phyloP scores from a whole-genome alignment of 2,329 filamentous ascomycete genomes.

The Curvularia verruculosa region DNA sequence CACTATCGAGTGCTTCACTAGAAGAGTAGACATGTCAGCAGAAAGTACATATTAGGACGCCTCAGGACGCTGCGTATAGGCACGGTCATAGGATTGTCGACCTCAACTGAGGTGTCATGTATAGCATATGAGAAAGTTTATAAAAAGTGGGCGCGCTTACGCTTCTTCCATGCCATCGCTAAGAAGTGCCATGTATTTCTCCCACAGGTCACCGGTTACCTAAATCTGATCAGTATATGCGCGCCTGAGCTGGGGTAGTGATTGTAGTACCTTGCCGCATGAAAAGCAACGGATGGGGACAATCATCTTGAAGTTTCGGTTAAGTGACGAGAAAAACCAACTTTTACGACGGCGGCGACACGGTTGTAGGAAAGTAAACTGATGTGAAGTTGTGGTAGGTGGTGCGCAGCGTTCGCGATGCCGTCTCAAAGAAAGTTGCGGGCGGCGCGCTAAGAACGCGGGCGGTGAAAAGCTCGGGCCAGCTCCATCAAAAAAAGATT shows the following conservation, averaged over 20 bases:
- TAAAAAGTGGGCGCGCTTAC: slow-evolving; percentile 27
- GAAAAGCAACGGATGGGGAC: slow-evolving; percentile 99
- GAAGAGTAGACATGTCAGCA: not conserved
- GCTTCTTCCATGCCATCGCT: slow-evolving; percentile 62
- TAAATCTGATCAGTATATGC: slow-evolving; percentile 52
- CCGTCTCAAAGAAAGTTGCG: slow-evolving; percentile 44
- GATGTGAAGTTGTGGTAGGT: slow-evolving; percentile 14
- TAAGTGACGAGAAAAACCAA: not conserved
- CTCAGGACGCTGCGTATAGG: not conserved
- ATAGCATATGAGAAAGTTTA: not conserved
- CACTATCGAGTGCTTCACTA: slow-evolving; percentile 94
- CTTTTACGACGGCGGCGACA: slow-evolving; percentile 3
- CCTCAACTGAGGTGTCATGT: not conserved
- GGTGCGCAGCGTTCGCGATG: slow-evolving; percentile 25
- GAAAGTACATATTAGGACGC: not conserved
- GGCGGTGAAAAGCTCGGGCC: slow-evolving; percentile 45
- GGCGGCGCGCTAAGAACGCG: slow-evolving; percentile 31
- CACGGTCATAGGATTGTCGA: not conserved
- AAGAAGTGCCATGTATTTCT: slow-evolving; percentile 88
- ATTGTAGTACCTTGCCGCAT: slow-evolving; percentile 82
- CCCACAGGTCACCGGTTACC: slow-evolving; percentile 98
- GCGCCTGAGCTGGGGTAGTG: slow-evolving; percentile 14
- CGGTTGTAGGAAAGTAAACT: not conserved
- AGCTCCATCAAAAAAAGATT: slow-evolving; percentile 31
- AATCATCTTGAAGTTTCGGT: slow-evolving; percentile 74